Conservation (phyloP, 768 basidiomycete genomes). For the Amanita rimosa region DNA sequence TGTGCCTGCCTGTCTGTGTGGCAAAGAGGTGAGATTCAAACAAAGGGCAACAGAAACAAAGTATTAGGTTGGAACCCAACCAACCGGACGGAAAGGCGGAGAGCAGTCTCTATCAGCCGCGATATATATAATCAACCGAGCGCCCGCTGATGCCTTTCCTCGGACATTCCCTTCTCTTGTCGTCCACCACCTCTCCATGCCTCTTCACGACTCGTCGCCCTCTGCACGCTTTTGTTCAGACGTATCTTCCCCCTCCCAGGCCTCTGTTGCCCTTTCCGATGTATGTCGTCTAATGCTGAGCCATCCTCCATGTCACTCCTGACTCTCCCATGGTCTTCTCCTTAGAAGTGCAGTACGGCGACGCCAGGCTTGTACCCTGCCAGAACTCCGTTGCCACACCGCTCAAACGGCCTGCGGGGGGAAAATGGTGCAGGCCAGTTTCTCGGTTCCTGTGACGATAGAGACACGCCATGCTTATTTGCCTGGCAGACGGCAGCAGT, state of each 20-base stretch:
- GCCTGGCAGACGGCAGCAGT: not conserved
- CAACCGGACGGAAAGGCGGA: not conserved
- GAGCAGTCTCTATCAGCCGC: not conserved
- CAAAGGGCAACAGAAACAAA: not conserved
- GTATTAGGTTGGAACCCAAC: no score
- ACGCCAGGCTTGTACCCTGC: not conserved
- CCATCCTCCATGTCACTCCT: not conserved
- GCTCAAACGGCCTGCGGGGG: not conserved
- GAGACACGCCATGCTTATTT: conserved; percentile 6
- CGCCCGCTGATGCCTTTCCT: not conserved
- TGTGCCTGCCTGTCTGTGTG: not conserved
- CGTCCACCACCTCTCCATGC: not conserved
- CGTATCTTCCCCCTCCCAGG: not conserved
- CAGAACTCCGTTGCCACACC: not conserved
- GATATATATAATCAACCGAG: conserved; percentile 1
- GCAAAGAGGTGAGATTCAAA: not conserved
- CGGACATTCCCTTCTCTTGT: not conserved
- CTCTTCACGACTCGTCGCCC: not conserved
- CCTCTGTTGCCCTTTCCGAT: not conserved
- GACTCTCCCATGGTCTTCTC: no score
- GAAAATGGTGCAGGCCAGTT: not conserved
- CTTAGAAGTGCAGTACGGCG: not conserved
- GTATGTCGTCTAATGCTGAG: not conserved
- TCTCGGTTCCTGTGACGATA: not conserved
- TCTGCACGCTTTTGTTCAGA: no score